Conservation (phyloP, 2,329 filamentous ascomycete genomes). For the Stemphylium beticola region DNA sequence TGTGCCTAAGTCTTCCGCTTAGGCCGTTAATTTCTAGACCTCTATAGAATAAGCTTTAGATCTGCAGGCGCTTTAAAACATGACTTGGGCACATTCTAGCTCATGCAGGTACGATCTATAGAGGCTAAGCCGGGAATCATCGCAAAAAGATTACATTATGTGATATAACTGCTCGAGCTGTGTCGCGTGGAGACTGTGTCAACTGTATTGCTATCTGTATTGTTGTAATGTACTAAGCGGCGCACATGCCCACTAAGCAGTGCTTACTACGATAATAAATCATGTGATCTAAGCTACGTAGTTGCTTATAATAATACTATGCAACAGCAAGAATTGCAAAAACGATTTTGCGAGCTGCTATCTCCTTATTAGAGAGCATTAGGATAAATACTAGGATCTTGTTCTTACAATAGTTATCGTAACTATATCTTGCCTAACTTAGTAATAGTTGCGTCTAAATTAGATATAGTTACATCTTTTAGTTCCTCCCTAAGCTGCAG, state of each 20-base stretch:
- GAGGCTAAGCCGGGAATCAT: background rate
- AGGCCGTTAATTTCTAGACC: background rate
- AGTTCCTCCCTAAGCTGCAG: slow-evolving; percentile 5
- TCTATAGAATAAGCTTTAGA: background rate
- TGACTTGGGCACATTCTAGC: background rate
- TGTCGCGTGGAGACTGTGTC: background rate
- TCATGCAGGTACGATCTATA: background rate
- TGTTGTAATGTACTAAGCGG: background rate
- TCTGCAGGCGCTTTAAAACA: background rate
- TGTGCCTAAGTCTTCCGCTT: background rate
- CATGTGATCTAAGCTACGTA: background rate
- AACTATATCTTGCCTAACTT: background rate
- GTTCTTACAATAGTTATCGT: background rate
- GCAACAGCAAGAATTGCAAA: background rate
- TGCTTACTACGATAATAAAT: background rate
- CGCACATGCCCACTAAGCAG: background rate
- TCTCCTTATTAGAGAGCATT: no score
- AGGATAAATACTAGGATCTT: background rate
- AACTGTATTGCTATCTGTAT: background rate
- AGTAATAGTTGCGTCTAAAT: background rate
- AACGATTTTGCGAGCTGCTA: background rate
- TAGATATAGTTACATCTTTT: background rate
- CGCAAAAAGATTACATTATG: background rate
- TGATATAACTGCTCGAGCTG: background rate
- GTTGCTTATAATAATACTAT: background rate